Percentiles rank a stretch among this genome's conserved stretches.
Conservation (phyloP, 2,329 filamentous ascomycete genomes). For the Phaeoacremonium minimum region DNA sequence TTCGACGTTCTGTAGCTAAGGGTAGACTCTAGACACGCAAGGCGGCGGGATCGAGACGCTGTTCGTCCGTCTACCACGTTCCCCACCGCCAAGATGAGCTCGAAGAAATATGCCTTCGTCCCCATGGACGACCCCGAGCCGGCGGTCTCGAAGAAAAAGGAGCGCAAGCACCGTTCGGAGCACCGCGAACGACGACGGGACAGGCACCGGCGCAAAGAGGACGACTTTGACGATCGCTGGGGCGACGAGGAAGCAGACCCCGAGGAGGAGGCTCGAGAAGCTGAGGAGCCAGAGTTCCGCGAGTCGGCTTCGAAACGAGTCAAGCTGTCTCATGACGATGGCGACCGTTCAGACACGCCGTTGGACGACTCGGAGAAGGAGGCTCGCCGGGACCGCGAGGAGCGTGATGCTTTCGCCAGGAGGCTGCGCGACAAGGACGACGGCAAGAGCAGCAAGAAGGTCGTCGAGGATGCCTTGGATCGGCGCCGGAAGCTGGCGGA, state of each 20-base stretch:
- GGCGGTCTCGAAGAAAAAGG: slow-evolving; percentile 41
- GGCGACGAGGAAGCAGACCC: slow-evolving; percentile 65
- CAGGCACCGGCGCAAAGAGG: slow-evolving; percentile 24
- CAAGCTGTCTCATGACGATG: slow-evolving; percentile 56
- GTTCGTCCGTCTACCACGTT: too few relatives aligned
- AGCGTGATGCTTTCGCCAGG: slow-evolving; percentile 77
- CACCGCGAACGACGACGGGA: slow-evolving; percentile 23
- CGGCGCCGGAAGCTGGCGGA: slow-evolving; percentile 61
- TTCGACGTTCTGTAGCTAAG: too few relatives aligned
- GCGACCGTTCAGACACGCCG: slow-evolving; percentile 19
- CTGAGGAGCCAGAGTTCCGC: slow-evolving; percentile 54
- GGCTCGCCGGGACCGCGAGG: slow-evolving; percentile 63
- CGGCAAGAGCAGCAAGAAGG: slow-evolving; percentile 55
- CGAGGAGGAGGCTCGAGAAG: slow-evolving; percentile 38
- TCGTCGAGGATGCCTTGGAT: slow-evolving; percentile 52
- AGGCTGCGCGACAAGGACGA: slow-evolving; percentile 69
- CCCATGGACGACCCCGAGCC: slow-evolving; percentile 63
- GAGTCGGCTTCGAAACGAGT: slow-evolving; percentile 69
- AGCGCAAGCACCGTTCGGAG: slow-evolving; percentile 40
- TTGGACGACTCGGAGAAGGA: slow-evolving; percentile 45
- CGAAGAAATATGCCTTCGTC: slow-evolving; percentile 60
- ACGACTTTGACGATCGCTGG: slow-evolving; percentile 74
- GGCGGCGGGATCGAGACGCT: too few relatives aligned
- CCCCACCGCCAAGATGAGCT: slow-evolving; percentile 14
- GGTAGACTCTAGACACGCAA: too few relatives aligned